Percentiles rank a stretch among this genome's conserved stretches.
Evolutionary conservation across 2,329 filamentous ascomycete genomes (phyloP).

Genomic region (Verticillium albo-atrum): DNA sequence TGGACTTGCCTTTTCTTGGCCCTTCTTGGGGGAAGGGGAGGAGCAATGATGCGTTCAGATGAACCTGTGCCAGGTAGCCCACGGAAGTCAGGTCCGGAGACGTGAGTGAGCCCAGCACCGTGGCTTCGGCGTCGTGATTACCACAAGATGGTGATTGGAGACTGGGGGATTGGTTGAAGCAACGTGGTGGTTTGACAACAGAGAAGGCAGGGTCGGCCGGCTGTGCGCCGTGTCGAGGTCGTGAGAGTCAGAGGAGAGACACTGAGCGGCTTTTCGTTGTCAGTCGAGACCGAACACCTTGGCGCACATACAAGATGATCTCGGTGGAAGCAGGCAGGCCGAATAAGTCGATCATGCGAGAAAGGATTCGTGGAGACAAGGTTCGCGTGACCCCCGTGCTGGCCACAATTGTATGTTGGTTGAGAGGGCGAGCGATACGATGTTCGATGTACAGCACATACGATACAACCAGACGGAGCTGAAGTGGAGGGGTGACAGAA

Average conservation of each 20-base stretch:
- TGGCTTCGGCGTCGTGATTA: not conserved
- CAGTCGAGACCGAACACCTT: not conserved
- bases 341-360: not conserved
- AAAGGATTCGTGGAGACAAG: not conserved
- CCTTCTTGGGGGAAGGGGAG: not conserved
- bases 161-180: no score
- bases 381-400: not conserved
- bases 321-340: not conserved
- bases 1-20: not conserved
- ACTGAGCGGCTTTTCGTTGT: not conserved
- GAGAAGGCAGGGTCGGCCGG: not conserved
- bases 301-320: no score
- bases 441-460: not conserved
- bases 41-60: not conserved
- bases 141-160: not conserved
- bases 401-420: not conserved
- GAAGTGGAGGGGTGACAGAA: not conserved
- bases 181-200: not conserved
- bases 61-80: not conserved
- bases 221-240: not conserved
- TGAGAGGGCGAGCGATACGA: not conserved
- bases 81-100: not conserved
- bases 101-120: not conserved
- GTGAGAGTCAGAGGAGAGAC: not conserved
- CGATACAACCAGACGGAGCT: not conserved